These are phyloP conservation scores for Chlamydomonas applanata DNA, from an alignment of 139 green algal species.

Conservation along the genomic window DNA sequence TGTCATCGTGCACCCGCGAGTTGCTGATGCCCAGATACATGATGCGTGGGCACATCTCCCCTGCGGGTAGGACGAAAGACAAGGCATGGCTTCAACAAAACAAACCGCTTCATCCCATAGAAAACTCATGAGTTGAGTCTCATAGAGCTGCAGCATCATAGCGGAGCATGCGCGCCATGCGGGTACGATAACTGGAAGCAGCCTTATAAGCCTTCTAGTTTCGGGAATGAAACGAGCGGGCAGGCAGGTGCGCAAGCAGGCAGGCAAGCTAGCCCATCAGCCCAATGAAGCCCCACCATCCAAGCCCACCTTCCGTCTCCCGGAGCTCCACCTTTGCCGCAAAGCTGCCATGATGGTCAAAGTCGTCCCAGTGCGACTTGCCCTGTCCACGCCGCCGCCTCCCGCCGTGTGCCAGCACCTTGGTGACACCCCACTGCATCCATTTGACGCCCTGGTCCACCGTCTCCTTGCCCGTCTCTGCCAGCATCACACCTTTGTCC, in stretches of 20 bases:
- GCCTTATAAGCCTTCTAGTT: no score
- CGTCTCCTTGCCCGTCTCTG: background rate
- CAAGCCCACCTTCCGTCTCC: background rate
- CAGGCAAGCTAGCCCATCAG: no score
- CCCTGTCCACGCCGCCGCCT: background rate
- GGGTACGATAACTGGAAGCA: background rate
- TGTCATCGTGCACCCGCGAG: slow-evolving; percentile 21
- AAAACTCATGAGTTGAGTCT: background rate
- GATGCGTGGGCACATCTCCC: slow-evolving; percentile 31
- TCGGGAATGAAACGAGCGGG: no score
- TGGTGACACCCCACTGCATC: background rate
- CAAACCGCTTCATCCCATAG: no score
- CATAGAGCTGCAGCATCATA: background rate
- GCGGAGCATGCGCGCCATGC: no score
- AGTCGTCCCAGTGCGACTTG: no score
- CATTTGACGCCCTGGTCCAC: background rate
- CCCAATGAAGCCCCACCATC: background rate
- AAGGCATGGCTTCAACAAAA: no score
- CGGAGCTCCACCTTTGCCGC: no score
- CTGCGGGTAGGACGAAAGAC: slow-evolving; percentile 1
- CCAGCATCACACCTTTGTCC: background rate
- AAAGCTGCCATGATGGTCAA: no score
- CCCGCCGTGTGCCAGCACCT: slow-evolving; percentile 2
- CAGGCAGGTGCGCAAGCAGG: no score
- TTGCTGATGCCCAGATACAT: slow-evolving; percentile 65